Conservation (phyloP, 2,329 filamentous ascomycete species). For the Neopestalotiopsis sp. region DNA sequence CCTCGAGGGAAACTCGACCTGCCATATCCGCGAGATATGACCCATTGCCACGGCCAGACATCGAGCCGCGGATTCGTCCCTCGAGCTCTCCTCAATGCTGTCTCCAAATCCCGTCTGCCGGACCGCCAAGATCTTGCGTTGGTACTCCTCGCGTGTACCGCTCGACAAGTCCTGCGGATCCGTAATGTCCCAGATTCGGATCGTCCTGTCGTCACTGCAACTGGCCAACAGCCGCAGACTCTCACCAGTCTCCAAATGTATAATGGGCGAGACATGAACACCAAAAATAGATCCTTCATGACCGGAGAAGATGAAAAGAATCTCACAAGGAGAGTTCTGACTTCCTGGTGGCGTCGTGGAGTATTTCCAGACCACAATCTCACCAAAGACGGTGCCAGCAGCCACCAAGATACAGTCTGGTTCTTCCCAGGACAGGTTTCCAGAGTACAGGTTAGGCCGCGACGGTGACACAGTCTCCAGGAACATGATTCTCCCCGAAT, state of each 20-base stretch:
- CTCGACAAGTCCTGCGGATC: conserved; percentile 45
- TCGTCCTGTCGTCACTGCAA: conserved; percentile 93
- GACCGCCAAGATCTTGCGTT: conserved; percentile 37
- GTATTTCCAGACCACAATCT: conserved; percentile 89
- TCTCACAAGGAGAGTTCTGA: conserved; percentile 38
- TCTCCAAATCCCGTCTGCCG: conserved; percentile 70
- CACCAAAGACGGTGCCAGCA: conserved; percentile 91
- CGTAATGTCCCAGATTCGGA: conserved; percentile 86
- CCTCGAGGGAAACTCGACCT: conserved; percentile 67
- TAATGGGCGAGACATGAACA: conserved; percentile 73
- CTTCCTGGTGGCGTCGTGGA: conserved; percentile 28
- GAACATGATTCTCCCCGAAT: conserved; percentile 42
- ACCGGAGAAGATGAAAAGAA: conserved; percentile 62
- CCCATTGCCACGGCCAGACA: conserved; percentile 79
- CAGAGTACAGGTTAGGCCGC: conserved; percentile 87
- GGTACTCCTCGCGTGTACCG: conserved; percentile 36
- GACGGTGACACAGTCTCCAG: conserved; percentile 67
- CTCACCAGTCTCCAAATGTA: conserved; percentile 44
- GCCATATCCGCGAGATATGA: conserved; percentile 90
- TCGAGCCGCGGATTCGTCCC: conserved; percentile 36
- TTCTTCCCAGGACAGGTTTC: conserved; percentile 70
- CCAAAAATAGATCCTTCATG: conserved; percentile 97
- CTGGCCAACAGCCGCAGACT: conserved; percentile 75
- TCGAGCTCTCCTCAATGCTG: conserved; percentile 35
- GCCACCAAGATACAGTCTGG: conserved; percentile 72